Percentiles rank a stretch among this genome's conserved stretches.
phyloP scores from a whole-genome alignment of 768 basidiomycete genomes.

The Lactifluus pinguis region DNA sequence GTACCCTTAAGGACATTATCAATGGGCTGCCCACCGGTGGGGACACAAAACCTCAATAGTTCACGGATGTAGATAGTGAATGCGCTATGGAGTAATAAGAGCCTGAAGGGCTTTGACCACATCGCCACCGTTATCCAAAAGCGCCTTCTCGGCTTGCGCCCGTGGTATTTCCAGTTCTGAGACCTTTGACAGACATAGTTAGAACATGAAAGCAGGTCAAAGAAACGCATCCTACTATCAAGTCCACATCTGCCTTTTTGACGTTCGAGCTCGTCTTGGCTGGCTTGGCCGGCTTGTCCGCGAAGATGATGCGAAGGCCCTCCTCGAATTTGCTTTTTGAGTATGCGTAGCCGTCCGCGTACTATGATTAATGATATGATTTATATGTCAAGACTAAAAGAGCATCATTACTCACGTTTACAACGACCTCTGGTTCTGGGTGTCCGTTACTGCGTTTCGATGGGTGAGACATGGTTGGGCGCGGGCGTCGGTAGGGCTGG shows the following conservation, averaged over 20 bases:
- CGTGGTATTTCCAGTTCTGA: slow-evolving; percentile 57
- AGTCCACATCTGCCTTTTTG: slow-evolving; percentile 56
- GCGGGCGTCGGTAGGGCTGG: background rate
- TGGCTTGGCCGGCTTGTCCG: slow-evolving; percentile 43
- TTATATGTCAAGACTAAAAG: background rate
- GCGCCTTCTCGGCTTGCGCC: slow-evolving; percentile 47
- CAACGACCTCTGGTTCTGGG: slow-evolving; percentile 56
- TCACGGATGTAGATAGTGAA: background rate
- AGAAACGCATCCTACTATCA: slow-evolving; percentile 39
- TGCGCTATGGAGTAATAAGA: slow-evolving; percentile 18
- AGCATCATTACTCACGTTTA: slow-evolving; percentile 39
- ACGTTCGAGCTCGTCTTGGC: slow-evolving; percentile 30
- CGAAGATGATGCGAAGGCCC: slow-evolving; percentile 49
- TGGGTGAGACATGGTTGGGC: slow-evolving; percentile 3
- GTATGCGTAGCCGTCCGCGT: slow-evolving; percentile 56
- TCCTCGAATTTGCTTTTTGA: slow-evolving; percentile 61
- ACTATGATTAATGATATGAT: slow-evolving; percentile 30
- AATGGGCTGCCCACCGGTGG: background rate
- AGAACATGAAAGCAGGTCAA: background rate
- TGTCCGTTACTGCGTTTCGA: slow-evolving; percentile 39
- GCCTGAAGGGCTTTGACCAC: slow-evolving; percentile 38
- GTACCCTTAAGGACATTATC: slow-evolving; percentile 2
- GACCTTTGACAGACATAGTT: slow-evolving; percentile 32
- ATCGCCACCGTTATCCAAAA: slow-evolving; percentile 46
- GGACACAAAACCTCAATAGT: background rate